Percentiles rank a stretch among this genome's conserved stretches.
These are phyloP conservation scores for Nigrograna mackinnonii DNA, from an alignment of 2,329 filamentous ascomycete species.

Conservation along the genomic window DNA sequence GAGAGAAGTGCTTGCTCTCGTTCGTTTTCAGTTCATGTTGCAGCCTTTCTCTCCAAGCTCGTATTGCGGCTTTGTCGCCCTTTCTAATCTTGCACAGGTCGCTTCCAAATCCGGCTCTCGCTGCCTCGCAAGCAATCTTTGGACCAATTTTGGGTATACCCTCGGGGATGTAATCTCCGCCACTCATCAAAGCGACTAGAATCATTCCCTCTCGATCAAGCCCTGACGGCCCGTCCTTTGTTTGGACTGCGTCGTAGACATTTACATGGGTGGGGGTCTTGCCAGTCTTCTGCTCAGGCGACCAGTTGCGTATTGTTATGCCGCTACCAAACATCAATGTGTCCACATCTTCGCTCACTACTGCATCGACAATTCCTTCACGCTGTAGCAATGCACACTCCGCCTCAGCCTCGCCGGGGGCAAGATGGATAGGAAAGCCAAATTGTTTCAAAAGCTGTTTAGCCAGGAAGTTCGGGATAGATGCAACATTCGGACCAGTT, in stretches of 20 bases:
- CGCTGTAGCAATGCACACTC: conserved; percentile 88
- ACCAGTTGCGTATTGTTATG: conserved; percentile 80
- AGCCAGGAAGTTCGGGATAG: conserved; percentile 72
- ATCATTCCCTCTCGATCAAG: conserved; percentile 90
- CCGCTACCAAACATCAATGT: conserved; percentile 96
- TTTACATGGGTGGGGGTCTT: conserved; percentile 83
- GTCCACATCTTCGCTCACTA: conserved; percentile 95
- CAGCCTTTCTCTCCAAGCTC: conserved; percentile 72
- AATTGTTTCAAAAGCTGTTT: conserved; percentile 85
- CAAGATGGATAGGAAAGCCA: conserved; percentile 81
- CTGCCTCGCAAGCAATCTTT: conserved; percentile 87
- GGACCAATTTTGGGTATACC: conserved; percentile 87
- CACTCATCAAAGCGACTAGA: conserved; percentile 89
- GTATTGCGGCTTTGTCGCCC: conserved; percentile 62
- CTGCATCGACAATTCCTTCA: conserved; percentile 74
- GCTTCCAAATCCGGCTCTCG: conserved; percentile 81
- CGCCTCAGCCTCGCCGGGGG: conserved; percentile 93
- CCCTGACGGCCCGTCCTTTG: conserved; percentile 58
- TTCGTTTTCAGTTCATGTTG: conserved; percentile 81
- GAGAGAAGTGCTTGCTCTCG: conserved; percentile 77
- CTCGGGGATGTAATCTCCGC: conserved; percentile 89
- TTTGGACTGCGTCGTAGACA: conserved; percentile 69
- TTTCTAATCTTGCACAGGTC: conserved; percentile 69
- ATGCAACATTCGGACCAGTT: conserved; percentile 64
- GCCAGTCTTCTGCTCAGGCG: conserved; percentile 68